Evolutionary conservation across 2,329 filamentous ascomycete genomes (phyloP).

Genomic region (Gnomoniopsis sp.): DNA sequence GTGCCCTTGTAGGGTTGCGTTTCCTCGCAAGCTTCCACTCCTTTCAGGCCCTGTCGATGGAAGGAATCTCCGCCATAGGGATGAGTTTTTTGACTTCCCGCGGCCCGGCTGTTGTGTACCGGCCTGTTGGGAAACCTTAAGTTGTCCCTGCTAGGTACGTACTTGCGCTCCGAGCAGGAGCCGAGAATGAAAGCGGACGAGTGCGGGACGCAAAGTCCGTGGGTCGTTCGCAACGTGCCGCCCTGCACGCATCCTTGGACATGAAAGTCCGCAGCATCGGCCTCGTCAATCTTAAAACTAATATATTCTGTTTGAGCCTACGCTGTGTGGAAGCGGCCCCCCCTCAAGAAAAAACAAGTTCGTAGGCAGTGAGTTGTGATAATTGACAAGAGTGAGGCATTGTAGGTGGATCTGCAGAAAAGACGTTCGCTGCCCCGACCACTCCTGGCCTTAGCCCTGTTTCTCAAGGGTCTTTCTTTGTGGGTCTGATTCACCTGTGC

Average conservation of each 20-base stretch:
- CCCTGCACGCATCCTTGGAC: neutral
- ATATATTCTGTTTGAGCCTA: neutral
- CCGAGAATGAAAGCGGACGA: neutral
- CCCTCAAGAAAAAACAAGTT: neutral
- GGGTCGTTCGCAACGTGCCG: neutral
- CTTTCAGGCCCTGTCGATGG: neutral
- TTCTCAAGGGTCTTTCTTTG: too few relatives aligned
- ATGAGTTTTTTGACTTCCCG: neutral
- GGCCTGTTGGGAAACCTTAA: neutral
- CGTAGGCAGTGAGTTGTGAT: neutral
- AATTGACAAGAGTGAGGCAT: too few relatives aligned
- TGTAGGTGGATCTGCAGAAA: too few relatives aligned
- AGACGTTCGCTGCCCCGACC: too few relatives aligned
- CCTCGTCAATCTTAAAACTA: neutral
- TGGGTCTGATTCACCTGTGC: too few relatives aligned
- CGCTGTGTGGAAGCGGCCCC: neutral
- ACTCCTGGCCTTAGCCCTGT: too few relatives aligned
- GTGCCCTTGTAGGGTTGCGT: neutral
- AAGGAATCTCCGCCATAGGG: neutral
- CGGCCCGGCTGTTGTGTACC: neutral
- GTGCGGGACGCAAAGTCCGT: neutral
- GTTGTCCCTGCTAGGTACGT: neutral
- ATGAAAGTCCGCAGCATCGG: neutral
- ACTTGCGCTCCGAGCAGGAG: neutral
- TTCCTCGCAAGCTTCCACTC: constrained; percentile 10